Evolutionary conservation across 139 green algal genomes (phyloP).

Genomic region (Coccomyxa sp.): DNA sequence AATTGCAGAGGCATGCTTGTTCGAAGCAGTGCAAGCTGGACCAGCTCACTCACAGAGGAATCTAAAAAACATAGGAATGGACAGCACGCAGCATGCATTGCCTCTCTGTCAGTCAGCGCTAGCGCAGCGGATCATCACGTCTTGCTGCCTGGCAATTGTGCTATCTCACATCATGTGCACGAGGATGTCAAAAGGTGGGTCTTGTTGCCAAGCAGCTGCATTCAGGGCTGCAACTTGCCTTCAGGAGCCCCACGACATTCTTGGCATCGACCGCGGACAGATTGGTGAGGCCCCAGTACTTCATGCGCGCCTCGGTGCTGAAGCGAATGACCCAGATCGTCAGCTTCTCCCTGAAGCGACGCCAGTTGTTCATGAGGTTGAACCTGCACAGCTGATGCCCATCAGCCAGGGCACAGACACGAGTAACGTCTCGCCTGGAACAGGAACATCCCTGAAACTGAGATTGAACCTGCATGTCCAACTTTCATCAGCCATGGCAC

Average conservation of each 20-base stretch:
- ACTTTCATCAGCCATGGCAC: no score
- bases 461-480: background rate
- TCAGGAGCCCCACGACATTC: background rate
- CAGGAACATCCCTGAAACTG: background rate
- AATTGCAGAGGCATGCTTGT: background rate
- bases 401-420: background rate
- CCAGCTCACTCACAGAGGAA: no score
- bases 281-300: slow-evolving; percentile 11
- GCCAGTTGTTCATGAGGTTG: slow-evolving; percentile 14
- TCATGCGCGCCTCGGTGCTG: background rate
- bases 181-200: background rate
- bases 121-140: background rate
- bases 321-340: slow-evolving; percentile 6
- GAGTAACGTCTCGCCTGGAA: no score
- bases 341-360: background rate
- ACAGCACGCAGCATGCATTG: background rate
- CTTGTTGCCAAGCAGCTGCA: background rate
- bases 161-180: background rate
- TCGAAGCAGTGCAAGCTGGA: background rate
- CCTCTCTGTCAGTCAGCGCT: background rate
- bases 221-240: background rate
- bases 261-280: background rate
- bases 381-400: background rate
- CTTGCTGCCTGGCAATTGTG: background rate
- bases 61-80: background rate